phyloP scores from a whole-genome alignment of 306 rosid genomes.

The Urtica urens region DNA sequence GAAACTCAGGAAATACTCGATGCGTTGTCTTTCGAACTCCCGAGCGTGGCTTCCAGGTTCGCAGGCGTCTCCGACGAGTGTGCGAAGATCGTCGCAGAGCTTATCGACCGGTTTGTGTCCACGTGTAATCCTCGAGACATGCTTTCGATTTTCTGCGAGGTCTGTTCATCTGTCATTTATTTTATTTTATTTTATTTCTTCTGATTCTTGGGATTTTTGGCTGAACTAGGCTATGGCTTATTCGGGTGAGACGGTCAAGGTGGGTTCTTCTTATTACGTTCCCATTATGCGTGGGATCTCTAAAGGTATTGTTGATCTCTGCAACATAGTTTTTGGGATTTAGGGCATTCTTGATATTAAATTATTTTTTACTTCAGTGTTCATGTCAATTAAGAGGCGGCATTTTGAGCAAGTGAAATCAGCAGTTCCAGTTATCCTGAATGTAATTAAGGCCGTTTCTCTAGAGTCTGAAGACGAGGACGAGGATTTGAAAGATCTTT shows the following conservation, averaged over 20 bases:
- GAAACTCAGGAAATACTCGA: slow-evolving; percentile 51
- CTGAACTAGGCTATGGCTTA: slow-evolving; percentile 53
- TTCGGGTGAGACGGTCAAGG: slow-evolving; percentile 26
- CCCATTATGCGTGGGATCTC: slow-evolving; percentile 59
- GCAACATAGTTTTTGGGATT: slow-evolving; percentile 3
- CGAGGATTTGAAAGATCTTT: slow-evolving; percentile 32
- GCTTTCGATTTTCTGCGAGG: slow-evolving; percentile 72
- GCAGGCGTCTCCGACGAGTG: slow-evolving; percentile 42
- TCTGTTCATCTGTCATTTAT: slow-evolving; percentile 10
- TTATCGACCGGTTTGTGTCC: slow-evolving; percentile 43
- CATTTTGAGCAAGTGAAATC: slow-evolving; percentile 68
- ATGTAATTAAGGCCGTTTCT: slow-evolving; percentile 48
- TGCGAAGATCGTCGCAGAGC: slow-evolving; percentile 41
- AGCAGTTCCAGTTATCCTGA: slow-evolving; percentile 54
- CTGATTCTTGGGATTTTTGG: slow-evolving; percentile 20
- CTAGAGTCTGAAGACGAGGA: slow-evolving; percentile 37
- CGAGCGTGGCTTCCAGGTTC: slow-evolving; percentile 62
- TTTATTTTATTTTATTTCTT: neutral
- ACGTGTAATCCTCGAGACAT: slow-evolving; percentile 68
- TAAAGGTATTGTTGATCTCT: slow-evolving; percentile 34
- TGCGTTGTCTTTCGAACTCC: slow-evolving; percentile 59
- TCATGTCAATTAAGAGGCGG: slow-evolving; percentile 62
- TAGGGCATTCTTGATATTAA: slow-evolving; percentile 13
- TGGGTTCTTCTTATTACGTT: slow-evolving; percentile 29
- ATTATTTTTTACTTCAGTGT: slow-evolving; percentile 42